These are phyloP conservation scores for Pseudogymnoascus sp. DNA, from an alignment of 2,329 filamentous ascomycete species.

Conservation along the genomic window DNA sequence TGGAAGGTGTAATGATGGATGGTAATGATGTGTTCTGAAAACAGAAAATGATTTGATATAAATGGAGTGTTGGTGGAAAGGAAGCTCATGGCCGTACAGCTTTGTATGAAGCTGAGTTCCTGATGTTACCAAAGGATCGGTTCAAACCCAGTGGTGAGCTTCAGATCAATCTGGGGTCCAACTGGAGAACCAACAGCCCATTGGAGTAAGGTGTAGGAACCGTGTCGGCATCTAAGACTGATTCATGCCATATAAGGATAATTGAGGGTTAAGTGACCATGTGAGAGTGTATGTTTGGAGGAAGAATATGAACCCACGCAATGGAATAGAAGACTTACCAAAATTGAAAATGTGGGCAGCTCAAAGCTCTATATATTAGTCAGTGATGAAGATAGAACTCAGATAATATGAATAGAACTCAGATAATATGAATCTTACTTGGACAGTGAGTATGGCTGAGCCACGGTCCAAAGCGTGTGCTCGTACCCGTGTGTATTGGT, in stretches of 20 bases:
- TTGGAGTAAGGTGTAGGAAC: not conserved
- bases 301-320: not conserved
- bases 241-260: not conserved
- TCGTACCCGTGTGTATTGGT: not conserved
- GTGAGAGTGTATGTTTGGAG: not conserved
- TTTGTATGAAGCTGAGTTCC: not conserved
- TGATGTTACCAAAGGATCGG: not conserved
- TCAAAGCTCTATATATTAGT: slow-evolving; percentile 4
- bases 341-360: not conserved
- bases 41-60: slow-evolving; percentile 12
- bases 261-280: not conserved
- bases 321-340: not conserved
- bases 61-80: slow-evolving; percentile 9
- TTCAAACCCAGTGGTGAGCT: not conserved
- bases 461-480: not conserved
- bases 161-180: not conserved
- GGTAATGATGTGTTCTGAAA: not conserved
- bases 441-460: not conserved
- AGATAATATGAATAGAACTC: not conserved
- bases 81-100: not conserved
- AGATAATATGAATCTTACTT: not conserved
- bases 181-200: not conserved
- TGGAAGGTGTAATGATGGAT: not conserved
- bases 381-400: not conserved
- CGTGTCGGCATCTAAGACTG: not conserved